Evolutionary conservation across 306 rosid genomes (phyloP).

Genomic region (Crotalaria pallida): DNA sequence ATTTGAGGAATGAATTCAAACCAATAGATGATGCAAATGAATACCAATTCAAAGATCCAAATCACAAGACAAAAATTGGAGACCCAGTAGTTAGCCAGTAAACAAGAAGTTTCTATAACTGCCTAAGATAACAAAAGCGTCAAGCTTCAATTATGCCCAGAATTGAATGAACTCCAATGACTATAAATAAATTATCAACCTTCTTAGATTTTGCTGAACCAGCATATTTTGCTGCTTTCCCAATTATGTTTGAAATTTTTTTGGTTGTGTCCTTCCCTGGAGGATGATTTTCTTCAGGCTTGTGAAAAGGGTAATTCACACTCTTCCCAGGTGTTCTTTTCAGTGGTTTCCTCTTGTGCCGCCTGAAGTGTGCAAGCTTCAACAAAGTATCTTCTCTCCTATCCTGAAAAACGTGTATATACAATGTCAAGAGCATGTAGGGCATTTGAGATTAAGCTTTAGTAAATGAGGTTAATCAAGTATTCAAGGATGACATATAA

Average conservation of each 20-base stretch:
- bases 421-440: constrained; percentile 15
- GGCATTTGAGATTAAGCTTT: neutral
- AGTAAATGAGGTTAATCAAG: neutral
- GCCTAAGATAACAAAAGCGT: constrained; percentile 2
- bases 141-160: neutral
- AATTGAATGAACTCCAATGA: constrained; percentile 7
- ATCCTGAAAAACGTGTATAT: constrained; percentile 52
- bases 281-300: constrained; percentile 94
- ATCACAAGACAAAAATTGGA: neutral
- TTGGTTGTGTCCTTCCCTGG: constrained; percentile 94
- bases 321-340: constrained; percentile 75
- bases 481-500: constrained; percentile 16
- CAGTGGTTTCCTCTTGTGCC: constrained; percentile 83
- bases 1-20: constrained; percentile 1
- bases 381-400: constrained; percentile 93
- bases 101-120: neutral
- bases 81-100: constrained; percentile 3
- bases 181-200: constrained; percentile 37
- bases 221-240: constrained; percentile 85
- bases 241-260: constrained; percentile 85
- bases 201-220: constrained; percentile 77
- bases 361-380: constrained; percentile 72
- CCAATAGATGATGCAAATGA: neutral
- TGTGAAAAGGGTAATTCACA: constrained; percentile 58
- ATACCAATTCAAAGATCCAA: constrained; percentile 7